Evolutionary conservation across 2,329 filamentous ascomycete species (phyloP).

Genomic region (Colletotrichum tamarilloi): DNA sequence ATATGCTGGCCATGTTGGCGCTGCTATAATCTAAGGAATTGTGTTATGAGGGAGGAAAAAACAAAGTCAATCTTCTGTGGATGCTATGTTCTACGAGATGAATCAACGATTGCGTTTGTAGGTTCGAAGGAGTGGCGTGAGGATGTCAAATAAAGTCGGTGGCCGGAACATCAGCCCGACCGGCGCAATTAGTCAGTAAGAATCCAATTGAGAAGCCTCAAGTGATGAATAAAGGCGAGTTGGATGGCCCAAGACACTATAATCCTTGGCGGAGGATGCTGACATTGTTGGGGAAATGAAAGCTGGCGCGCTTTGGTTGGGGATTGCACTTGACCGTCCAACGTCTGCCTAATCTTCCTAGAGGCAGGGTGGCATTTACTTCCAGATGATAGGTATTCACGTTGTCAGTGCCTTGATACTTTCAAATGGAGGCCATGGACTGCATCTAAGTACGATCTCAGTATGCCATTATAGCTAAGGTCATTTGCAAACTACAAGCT

Average conservation of each 20-base stretch:
- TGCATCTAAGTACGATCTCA: no score
- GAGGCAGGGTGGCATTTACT: no score
- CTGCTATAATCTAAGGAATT: background rate
- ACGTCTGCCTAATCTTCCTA: background rate
- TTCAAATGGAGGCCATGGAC: no score
- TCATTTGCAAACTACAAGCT: no score
- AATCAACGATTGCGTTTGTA: background rate
- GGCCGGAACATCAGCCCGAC: background rate
- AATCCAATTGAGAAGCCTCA: background rate
- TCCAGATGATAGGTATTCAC: background rate
- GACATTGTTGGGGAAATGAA: background rate
- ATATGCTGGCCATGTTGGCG: background rate
- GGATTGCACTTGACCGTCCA: background rate
- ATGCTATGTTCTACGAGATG: background rate
- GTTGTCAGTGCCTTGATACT: no score
- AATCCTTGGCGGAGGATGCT: background rate
- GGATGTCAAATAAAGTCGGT: background rate
- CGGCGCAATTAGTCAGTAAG: background rate
- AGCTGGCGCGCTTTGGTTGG: background rate
- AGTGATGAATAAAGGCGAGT: background rate
- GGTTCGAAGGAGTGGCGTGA: background rate
- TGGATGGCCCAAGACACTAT: background rate
- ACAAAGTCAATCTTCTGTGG: background rate
- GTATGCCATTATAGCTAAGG: no score
- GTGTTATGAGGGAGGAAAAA: background rate